These are phyloP conservation scores for Polyplosphaeria fusca DNA, from an alignment of 495 filamentous ascomycete genomes.

Conservation along the genomic window DNA sequence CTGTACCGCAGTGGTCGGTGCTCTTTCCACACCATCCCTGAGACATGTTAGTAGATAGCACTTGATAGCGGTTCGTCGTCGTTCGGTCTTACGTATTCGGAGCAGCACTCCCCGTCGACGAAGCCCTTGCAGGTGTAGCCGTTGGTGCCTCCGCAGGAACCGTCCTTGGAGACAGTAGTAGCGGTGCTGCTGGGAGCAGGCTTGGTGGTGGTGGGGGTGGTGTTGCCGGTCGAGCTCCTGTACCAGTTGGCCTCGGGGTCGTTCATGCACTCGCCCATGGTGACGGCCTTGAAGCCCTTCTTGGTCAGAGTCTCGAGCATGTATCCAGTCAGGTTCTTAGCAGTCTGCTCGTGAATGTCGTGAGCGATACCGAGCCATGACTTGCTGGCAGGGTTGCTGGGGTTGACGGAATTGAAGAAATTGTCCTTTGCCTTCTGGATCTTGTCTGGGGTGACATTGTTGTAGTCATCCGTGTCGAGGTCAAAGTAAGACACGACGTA, in stretches of 20 bases:
- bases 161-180: conserved; percentile 38
- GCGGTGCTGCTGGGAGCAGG: conserved; percentile 13
- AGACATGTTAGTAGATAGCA: too few species aligned
- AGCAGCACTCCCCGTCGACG: conserved; percentile 7
- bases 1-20: conserved; percentile 28
- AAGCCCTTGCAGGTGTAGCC: conserved; percentile 25
- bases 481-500: conserved; percentile 76
- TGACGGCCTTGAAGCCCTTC: conserved; percentile 63
- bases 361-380: conserved; percentile 70
- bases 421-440: conserved; percentile 73
- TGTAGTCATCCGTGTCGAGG: conserved; percentile 72
- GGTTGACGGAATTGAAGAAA: conserved; percentile 54
- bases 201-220: conserved; percentile 6
- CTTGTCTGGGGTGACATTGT: conserved; percentile 55
- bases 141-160: conserved; percentile 39
- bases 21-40: conserved; percentile 12
- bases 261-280: conserved; percentile 71
- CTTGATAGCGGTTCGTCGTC: too few species aligned
- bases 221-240: conserved; percentile 34
- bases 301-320: conserved; percentile 58
- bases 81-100: conserved; percentile 3
- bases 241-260: conserved; percentile 74
- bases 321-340: conserved; percentile 70
- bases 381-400: conserved; percentile 44
- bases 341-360: conserved; percentile 74